Percentiles rank a stretch among this genome's conserved stretches.
Evolutionary conservation across 2,329 filamentous ascomycete species (phyloP).

Genomic region (Aspergillus brunneoviolaceus): DNA sequence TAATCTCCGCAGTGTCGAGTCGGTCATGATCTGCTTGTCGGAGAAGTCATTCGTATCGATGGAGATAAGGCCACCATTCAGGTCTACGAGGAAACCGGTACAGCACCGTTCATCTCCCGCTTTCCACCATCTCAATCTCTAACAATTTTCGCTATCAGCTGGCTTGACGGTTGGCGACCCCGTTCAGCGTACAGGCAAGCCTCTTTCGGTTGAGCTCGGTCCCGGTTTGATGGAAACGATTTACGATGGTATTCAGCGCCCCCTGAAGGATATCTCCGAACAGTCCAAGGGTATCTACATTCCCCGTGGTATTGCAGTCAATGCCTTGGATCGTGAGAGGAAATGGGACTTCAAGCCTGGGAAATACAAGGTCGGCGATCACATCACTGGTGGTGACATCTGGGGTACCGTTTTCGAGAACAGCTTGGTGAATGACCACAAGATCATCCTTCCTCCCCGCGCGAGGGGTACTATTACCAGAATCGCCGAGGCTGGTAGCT

Average conservation of each 20-base stretch:
- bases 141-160: conserved; percentile 47
- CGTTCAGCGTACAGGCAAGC: conserved; percentile 86
- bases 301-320: conserved; percentile 84
- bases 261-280: conserved; percentile 78
- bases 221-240: conserved; percentile 98
- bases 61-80: conserved; percentile 95
- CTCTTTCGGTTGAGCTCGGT: conserved; percentile 93
- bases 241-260: conserved; percentile 98
- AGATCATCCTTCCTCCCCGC: conserved; percentile 85
- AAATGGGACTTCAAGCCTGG: conserved; percentile 94
- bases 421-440: conserved; percentile 89
- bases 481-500: conserved; percentile 84
- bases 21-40: conserved; percentile 85
- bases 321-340: conserved; percentile 83
- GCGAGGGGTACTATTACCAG: conserved; percentile 89
- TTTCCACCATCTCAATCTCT: conserved; percentile 11
- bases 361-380: conserved; percentile 88
- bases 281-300: conserved; percentile 91
- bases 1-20: conserved; percentile 70
- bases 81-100: conserved; percentile 98
- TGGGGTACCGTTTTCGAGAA: conserved; percentile 96
- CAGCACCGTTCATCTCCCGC: conserved; percentile 11
- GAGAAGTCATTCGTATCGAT: conserved; percentile 97
- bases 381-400: conserved; percentile 93
- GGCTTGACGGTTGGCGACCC: conserved; percentile 96